Evolutionary conservation across 306 rosid species (phyloP), one percentile per base, ranked within the genome.

Genomic region (Crataegus laevigata): DNA sequence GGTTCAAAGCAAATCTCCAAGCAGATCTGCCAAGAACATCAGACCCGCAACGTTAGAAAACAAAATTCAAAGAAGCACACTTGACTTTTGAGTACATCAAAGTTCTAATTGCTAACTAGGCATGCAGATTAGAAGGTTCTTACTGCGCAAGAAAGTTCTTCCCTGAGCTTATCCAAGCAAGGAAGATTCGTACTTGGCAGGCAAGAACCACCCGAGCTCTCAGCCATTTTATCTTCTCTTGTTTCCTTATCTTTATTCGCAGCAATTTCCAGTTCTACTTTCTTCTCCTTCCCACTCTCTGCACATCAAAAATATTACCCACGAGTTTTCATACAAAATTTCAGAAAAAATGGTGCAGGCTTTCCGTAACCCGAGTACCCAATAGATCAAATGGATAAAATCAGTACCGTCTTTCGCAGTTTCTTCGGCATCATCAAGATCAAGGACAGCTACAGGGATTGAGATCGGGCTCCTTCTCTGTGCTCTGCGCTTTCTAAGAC

Each of bases 91-190:
- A 12, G 29, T 28, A 18, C 13, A 61, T 62, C 60, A 28, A 43
- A 60, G 8, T 6, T 38, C 13, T 19, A 65, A 19, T 11, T 65
- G 47, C 45, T 8, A 65, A 65, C 21, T 5, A 34, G 17, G 38
- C 38, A 64, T 34, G 67, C 62, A 59, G 28, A 32, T 3, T 65
- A 34, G 63, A 75, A 82, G 75, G 50, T 22, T 63, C 93, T 87
- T 84, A 96, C 99, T 0, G 97, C 99, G 70, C 99, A 96, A 55
- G 98, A 92, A 76, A 96, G 98, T 84, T 96, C 99, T 40, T 96
- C 98, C 75, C 86, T 89, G 1, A 96, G 97, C 82, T 88, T 96
- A 71, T 96, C 99, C 73, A 92, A 75, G 75, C 91, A 88, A 65
- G 98, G 92, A 71, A 90, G 87, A 45, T 73, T 67, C n/a, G 92